Base-by-base conservation (phyloP, 2,329 filamentous ascomycete species). In the Cladophialophora yegresii region DNA sequence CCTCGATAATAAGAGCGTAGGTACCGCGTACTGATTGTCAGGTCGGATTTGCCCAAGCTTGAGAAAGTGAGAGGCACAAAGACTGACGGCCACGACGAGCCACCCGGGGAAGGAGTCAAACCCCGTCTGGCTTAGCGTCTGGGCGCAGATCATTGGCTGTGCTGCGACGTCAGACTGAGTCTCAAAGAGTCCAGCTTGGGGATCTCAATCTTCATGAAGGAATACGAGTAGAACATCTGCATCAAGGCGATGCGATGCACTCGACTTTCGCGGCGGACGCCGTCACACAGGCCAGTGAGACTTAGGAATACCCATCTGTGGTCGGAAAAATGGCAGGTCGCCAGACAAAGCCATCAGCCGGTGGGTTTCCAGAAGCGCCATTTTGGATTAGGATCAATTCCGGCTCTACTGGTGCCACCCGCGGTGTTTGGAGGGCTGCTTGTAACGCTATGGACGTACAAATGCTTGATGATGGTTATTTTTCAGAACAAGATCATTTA, bases 401-500 rank as follows among this genome's bases (percentile, higher is more conserved):
- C 80, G 0, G 69, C 77, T 1, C 68, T 84, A 12, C 75, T 90
- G n/a, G 76, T 89, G 3, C 87, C 89, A 7, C 90, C 90, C 0
- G 72, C 84, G 6, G 79, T 91, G 50, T 92, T 92, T 72, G 74
- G 80, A 13, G 86, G 88, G 1, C 80, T 93, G 40, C 80, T 90
- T 3, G 71, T 90, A 20, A 82, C 82, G 3, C 78, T 93, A 13
- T 93, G 83, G 83, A 75, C 78, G 1, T 84, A 83, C 75, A 85
- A 85, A 75, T 92, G 89, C 72, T 75, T 86, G 59, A 90, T 91
- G 86, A 85, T 92, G 78, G 81, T 93, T 30, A 70, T 89, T 4
- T 89, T 92, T 73, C 90, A 93, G 76, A 91, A 93, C 72, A 88
- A 89, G 73, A 91, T 93, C 73, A 89, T 93, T 64, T 93, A 92